Evolutionary conservation across 768 basidiomycete genomes (phyloP).

Genomic region (Trametes maxima): DNA sequence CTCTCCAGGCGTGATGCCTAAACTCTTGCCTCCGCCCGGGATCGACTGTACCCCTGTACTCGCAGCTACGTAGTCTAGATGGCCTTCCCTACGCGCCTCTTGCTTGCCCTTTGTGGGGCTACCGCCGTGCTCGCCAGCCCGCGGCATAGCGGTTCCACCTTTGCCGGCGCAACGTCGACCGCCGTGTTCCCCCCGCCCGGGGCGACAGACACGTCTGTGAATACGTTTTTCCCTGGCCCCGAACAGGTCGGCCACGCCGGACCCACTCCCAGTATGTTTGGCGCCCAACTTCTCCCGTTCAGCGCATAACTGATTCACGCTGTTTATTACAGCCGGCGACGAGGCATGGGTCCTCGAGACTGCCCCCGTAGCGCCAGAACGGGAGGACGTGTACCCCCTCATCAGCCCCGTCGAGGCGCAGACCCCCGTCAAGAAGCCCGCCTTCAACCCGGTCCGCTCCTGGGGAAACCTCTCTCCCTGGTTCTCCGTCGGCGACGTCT

Average conservation of each 20-base stretch:
- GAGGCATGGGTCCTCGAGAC: slow-evolving; percentile 31
- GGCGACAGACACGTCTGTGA: slow-evolving; percentile 37
- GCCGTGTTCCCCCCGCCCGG: slow-evolving; percentile 46
- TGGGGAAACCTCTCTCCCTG: slow-evolving; percentile 55
- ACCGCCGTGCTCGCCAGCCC: background rate
- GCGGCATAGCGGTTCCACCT: slow-evolving; percentile 36
- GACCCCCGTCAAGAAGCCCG: slow-evolving; percentile 35
- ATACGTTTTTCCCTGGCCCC: slow-evolving; percentile 44
- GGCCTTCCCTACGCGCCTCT: slow-evolving; percentile 4
- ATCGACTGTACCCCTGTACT: background rate
- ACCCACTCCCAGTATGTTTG: slow-evolving; percentile 47
- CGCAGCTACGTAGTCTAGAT: background rate
- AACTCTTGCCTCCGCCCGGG: background rate
- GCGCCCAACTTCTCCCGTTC: background rate
- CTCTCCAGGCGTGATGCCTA: background rate
- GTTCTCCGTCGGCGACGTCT: slow-evolving; percentile 46
- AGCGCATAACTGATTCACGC: background rate
- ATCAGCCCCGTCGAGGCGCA: slow-evolving; percentile 36
- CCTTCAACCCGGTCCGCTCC: slow-evolving; percentile 48
- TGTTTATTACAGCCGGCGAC: slow-evolving; percentile 28
- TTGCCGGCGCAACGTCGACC: slow-evolving; percentile 46
- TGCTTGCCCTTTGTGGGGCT: slow-evolving; percentile 7
- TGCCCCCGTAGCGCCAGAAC: slow-evolving; percentile 42
- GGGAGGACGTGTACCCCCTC: slow-evolving; percentile 45
- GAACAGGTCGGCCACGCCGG: slow-evolving; percentile 49